Evolutionary conservation across 192 early-diverging fungal species (phyloP), one percentile per base, ranked within the genome.

Genomic region (Coemansia asiatica): DNA sequence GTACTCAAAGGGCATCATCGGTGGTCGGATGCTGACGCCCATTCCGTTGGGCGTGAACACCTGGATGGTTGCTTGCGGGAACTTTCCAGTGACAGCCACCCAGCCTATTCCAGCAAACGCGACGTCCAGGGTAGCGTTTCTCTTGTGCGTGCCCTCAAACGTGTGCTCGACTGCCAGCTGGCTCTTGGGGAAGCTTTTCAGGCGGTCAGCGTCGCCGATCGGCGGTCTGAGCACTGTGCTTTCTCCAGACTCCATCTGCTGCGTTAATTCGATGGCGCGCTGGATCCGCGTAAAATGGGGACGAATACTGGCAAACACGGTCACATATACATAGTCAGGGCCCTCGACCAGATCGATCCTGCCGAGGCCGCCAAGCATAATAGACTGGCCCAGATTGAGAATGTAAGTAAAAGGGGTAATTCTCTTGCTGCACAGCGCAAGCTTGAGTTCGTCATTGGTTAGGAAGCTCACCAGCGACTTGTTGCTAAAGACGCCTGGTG

Each of bases 1-100:
- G 61, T 80, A 90, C 77, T 89, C 87, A 54, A 82, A 88, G 6
- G 89, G 89, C 67, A 90, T 68, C 35, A 90, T 74, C n/a, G 89
- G 77, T 21, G 85, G 76, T 22, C 89, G 72, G 15, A 83, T 40
- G 36, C 60, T 72, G 22, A 81, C 84, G 6, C 84, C 83, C 27
- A 66, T 61, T 10, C 82, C 86, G 54, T 71, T 73, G 8, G 87
- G 84, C 29, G 85, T 73, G 67, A 74, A 79, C 4, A 85, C 78
- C n/a, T 69, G 69, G 31, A 88, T 70, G 28, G 65, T 75, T 16
- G 87, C 87, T 15, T 56, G 27, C 9, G 69, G 67, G 61, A 86
- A 87, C 44, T 55, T 49, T 21, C 88, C 89, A 2, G 83, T 68
- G 25, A 90, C 58, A 40, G 85, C 76, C 12, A 87, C 60, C 89